phyloP scores from a whole-genome alignment of 495 filamentous ascomycete genomes.

The Podospora pseudocomata region DNA sequence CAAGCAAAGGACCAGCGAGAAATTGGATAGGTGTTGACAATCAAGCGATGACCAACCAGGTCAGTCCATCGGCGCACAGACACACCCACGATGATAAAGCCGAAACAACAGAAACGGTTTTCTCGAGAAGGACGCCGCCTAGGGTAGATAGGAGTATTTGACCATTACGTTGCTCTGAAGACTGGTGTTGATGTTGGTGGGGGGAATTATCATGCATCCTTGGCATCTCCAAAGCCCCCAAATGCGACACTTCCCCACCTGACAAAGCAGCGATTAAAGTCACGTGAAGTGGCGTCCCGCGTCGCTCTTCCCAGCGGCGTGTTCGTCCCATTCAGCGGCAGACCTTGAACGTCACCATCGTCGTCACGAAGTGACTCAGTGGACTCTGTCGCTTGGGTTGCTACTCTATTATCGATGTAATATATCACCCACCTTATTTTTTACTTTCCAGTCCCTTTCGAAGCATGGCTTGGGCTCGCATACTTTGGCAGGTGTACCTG shows the following conservation, averaged over 20 bases:
- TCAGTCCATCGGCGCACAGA: constrained; percentile 18
- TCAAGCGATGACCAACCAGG: constrained; percentile 14
- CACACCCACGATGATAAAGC: background rate
- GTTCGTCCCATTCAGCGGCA: background rate
- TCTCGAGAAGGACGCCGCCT: background rate
- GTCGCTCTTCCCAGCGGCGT: background rate
- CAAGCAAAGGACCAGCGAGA: background rate
- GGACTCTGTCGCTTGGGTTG: background rate
- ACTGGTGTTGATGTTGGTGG: background rate
- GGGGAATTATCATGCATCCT: background rate
- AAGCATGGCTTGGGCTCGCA: constrained; percentile 16
- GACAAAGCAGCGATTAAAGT: background rate
- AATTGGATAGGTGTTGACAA: background rate
- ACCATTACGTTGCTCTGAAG: background rate
- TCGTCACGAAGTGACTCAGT: background rate
- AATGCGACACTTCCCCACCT: background rate
- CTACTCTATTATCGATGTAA: background rate
- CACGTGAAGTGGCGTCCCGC: constrained; percentile 1
- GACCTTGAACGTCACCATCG: background rate
- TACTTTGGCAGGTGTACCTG: constrained; percentile 16
- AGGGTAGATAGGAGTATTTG: no score
- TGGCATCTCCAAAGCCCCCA: background rate
- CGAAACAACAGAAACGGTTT: background rate
- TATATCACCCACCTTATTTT: background rate
- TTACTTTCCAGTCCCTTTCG: background rate